phyloP scores from a whole-genome alignment of 2,329 filamentous ascomycete species.

The Pestalotiopsis sp. region DNA sequence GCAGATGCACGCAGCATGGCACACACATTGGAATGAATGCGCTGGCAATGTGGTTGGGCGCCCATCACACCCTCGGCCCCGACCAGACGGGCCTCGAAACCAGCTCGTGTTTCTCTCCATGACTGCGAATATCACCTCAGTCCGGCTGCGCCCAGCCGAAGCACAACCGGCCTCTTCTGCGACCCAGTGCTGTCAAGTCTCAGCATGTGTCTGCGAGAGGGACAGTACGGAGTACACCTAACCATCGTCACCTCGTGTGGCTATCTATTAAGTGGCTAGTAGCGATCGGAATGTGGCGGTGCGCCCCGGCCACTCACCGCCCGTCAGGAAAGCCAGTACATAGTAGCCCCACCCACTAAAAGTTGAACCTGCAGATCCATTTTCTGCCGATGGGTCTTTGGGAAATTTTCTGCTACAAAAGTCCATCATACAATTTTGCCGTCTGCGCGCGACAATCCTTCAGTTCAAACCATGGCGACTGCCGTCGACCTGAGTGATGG shows the following conservation, averaged over 20 bases:
- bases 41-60: constrained; percentile 36
- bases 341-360: not conserved
- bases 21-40: constrained; percentile 22
- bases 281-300: not conserved
- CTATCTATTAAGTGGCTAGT: too few relatives aligned
- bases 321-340: not conserved
- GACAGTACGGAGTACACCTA: not conserved
- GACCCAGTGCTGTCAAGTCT: not conserved
- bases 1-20: constrained; percentile 9
- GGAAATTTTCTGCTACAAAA: constrained; percentile 3
- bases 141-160: not conserved
- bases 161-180: not conserved
- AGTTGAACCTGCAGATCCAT: not conserved
- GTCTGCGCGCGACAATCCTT: not conserved
- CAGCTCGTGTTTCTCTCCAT: not conserved
- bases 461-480: constrained; percentile 16
- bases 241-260: too few relatives aligned
- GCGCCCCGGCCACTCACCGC: not conserved
- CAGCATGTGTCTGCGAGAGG: not conserved
- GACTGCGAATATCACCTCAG: not conserved
- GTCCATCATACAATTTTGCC: not conserved
- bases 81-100: not conserved
- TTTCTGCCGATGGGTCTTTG: constrained; percentile 3
- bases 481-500: constrained; percentile 57
- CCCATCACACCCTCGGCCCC: constrained; percentile 13